Evolutionary conservation across 352 stramenopile species (phyloP), one percentile per base, ranked within the genome.

Genomic region (Phytopythium vexans): DNA sequence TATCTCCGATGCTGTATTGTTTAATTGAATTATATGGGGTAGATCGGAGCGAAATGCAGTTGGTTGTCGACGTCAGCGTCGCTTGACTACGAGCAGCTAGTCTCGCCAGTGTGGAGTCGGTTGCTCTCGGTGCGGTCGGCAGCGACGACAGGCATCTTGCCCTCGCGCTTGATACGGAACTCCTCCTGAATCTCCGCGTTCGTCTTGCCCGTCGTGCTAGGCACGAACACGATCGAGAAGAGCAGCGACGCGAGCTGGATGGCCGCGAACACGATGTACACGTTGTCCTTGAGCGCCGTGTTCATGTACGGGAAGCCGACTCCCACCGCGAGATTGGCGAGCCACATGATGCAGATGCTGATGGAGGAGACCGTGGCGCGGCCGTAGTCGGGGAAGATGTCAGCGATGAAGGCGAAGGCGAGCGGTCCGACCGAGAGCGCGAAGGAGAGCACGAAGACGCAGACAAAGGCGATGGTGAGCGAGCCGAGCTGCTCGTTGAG

Each of bases 101-200:
- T 27, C 39, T 9, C 12, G 39, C 39, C 12, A 43, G 39, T 43
- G 39, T 12, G n/a, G 39, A 15, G 8, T 12, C 12, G 21, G 1
- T 27, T 27, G 21, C 21, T 27, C 21, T 27, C 21, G 39, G 39
- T 43, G 39, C 39, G 39, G 21, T 2, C 21, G 21, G 21, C 21
- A 27, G 21, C 21, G 39, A 8, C 8, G 11, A 4, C 39, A n/a
- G 21, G 39, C 11, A 27, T 15, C 5, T 15, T 12, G 39, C 39
- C 12, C 39, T 10, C 14, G 38, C 39, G 39, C 39, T 27, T 43
- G 14, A 31, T 14, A 31, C 43, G 43, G 35, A 52, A 82, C 57
- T 81, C 66, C 32, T 60, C 51, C 51, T 74, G 72, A 42, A 86
- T 81, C 56, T 84, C 68, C 21, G 77, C 69, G 52, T 76, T 78